These are phyloP conservation scores for Talaromyces nanjingensis DNA, from an alignment of 495 filamentous ascomycete genomes.

Conservation along the genomic window DNA sequence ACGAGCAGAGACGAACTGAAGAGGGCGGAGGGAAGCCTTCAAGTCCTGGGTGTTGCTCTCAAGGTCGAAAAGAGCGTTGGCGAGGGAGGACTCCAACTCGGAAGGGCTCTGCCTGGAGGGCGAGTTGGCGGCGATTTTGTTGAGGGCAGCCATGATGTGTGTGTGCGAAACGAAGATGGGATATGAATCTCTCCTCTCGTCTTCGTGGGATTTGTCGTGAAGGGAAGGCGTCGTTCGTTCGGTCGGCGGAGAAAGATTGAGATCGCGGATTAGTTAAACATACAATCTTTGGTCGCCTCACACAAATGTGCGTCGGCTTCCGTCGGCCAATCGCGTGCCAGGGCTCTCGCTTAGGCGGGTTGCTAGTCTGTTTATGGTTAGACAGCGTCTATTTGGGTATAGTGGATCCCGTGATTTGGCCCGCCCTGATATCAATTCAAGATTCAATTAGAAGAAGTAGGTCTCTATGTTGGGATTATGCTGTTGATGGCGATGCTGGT, in stretches of 20 bases:
- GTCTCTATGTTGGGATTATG: too few species aligned
- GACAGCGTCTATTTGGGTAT: conserved; percentile 19
- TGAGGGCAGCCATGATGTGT: conserved; percentile 60
- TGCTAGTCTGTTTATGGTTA: conserved; percentile 18
- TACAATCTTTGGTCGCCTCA: not conserved
- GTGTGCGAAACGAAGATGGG: not conserved
- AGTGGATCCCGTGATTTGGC: conserved; percentile 27
- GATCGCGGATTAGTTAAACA: conserved; percentile 10
- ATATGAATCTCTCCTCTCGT: not conserved
- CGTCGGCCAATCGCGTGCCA: conserved; percentile 36
- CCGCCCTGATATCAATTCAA: conserved; percentile 17
- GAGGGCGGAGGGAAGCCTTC: conserved; percentile 82
- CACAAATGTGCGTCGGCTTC: conserved; percentile 21
- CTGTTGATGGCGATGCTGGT: too few species aligned
- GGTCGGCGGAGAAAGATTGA: conserved; percentile 7
- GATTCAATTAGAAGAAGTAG: not conserved
- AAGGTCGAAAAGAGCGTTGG: conserved; percentile 91
- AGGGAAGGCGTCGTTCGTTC: conserved; percentile 9
- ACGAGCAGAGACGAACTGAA: conserved; percentile 94
- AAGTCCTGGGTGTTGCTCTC: conserved; percentile 97
- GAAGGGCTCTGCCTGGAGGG: conserved; percentile 87
- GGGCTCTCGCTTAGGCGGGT: conserved; percentile 19
- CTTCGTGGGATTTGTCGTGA: conserved; percentile 14
- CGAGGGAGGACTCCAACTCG: conserved; percentile 91
- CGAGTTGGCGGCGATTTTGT: conserved; percentile 98